Evolutionary conservation across 768 basidiomycete genomes (phyloP).

Genomic region (Phanerochaete sordida): DNA sequence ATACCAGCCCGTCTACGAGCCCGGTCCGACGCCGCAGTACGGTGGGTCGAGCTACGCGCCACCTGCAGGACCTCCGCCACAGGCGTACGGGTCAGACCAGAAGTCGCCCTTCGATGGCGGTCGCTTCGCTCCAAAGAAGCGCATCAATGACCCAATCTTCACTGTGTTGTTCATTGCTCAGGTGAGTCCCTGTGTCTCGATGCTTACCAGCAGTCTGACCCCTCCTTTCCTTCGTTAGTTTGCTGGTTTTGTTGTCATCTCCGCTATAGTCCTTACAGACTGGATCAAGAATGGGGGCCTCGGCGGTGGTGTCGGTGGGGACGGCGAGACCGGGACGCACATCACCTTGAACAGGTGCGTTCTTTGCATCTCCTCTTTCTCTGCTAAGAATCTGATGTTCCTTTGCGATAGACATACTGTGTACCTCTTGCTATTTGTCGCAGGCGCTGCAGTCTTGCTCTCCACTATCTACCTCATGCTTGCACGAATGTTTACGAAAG

Average conservation of each 20-base stretch:
- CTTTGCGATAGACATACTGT: slow-evolving; percentile 55
- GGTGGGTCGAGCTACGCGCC: slow-evolving; percentile 5
- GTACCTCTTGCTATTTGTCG: slow-evolving; percentile 72
- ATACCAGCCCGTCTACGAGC: slow-evolving; percentile 11
- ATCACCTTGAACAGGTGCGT: slow-evolving; percentile 67
- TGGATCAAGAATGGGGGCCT: slow-evolving; percentile 66
- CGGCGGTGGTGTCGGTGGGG: slow-evolving; percentile 64
- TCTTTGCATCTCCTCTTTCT: no score
- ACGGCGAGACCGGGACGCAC: slow-evolving; percentile 43
- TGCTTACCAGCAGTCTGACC: background rate
- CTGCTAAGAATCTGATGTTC: background rate
- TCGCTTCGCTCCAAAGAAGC: slow-evolving; percentile 66
- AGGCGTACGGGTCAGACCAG: slow-evolving; percentile 7
- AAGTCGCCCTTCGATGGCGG: slow-evolving; percentile 58
- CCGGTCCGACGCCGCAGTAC: slow-evolving; percentile 6
- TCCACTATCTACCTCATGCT: slow-evolving; percentile 68
- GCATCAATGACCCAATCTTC: slow-evolving; percentile 70
- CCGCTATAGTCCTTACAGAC: slow-evolving; percentile 57
- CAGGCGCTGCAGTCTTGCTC: slow-evolving; percentile 62
- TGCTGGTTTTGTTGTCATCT: slow-evolving; percentile 64
- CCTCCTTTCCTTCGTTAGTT: slow-evolving; percentile 36
- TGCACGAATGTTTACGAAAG: slow-evolving; percentile 65
- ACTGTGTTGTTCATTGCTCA: slow-evolving; percentile 70
- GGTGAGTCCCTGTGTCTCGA: slow-evolving; percentile 31
- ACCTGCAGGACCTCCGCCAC: background rate